Percentiles rank a stretch among this genome's conserved stretches.
phyloP scores from a whole-genome alignment of 495 filamentous ascomycete species.

The Jackrogersella minutella region DNA sequence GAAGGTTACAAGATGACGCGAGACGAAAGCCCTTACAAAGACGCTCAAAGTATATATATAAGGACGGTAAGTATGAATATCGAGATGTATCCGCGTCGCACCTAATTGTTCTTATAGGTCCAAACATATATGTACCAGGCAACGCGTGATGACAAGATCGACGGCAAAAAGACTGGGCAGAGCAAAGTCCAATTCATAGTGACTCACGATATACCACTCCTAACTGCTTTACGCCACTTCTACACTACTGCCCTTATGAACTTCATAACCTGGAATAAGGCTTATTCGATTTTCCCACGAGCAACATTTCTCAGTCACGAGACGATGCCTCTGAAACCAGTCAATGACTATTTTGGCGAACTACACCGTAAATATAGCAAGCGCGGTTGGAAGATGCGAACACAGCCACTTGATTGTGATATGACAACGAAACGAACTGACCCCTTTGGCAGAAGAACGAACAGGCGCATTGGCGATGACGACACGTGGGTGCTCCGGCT shows the following conservation, averaged over 20 bases:
- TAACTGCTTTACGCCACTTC: not conserved
- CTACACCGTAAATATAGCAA: not conserved
- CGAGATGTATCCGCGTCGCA: not conserved
- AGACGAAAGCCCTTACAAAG: not conserved
- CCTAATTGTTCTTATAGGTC: not conserved
- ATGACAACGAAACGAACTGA: not conserved
- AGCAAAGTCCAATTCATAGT: not conserved
- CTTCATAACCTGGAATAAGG: not conserved
- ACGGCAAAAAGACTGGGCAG: not conserved
- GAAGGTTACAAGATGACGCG: not conserved
- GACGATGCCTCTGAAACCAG: not conserved
- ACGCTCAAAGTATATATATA: not conserved
- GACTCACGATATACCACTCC: not conserved
- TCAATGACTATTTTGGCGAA: not conserved
- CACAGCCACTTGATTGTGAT: not conserved
- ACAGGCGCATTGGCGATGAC: not conserved
- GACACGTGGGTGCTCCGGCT: not conserved
- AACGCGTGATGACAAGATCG: not conserved
- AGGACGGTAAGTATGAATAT: not conserved
- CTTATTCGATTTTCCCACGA: not conserved
- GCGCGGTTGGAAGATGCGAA: not conserved
- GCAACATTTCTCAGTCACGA: not conserved
- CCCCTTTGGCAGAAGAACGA: not conserved
- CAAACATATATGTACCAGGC: not conserved
- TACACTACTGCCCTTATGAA: not conserved